These are phyloP conservation scores for Candida methanosorbosa DNA, from an alignment of 805 yeast genomes.

Conservation along the genomic window DNA sequence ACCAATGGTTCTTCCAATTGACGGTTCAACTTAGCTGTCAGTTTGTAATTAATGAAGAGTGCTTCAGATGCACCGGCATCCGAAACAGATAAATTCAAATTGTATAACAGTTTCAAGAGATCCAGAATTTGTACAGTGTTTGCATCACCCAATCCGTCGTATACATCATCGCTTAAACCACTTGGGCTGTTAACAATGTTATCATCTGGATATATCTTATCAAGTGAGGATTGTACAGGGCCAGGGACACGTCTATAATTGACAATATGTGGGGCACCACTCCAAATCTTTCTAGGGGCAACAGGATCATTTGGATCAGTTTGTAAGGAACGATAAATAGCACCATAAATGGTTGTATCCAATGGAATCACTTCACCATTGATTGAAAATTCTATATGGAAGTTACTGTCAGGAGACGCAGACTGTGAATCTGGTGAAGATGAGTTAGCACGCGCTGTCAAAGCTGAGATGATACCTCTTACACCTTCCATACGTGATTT, in stretches of 20 bases:
- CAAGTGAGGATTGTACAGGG: conserved; percentile 13
- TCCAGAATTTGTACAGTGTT: conserved; percentile 32
- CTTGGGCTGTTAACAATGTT: conserved; percentile 2
- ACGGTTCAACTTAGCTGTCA: conserved; percentile 77
- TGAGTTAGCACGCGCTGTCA: conserved; percentile 6
- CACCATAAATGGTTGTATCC: conserved; percentile 72
- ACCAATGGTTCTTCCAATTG: conserved; percentile 86
- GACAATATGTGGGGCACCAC: conserved; percentile 40
- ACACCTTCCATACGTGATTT: conserved; percentile 30
- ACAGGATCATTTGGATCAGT: conserved; percentile 27
- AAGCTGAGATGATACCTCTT: conserved; percentile 13
- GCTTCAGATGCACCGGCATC: conserved; percentile 20
- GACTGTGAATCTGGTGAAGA: conserved; percentile 9
- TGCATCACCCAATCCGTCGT: conserved; percentile 23
- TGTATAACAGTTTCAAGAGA: conserved; percentile 39
- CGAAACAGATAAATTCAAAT: conserved; percentile 23
- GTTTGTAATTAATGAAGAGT: conserved; percentile 62
- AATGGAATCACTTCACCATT: conserved; percentile 50
- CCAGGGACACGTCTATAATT: conserved; percentile 33
- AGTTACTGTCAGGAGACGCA: conserved; percentile 13
- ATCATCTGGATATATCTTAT: conserved; percentile 22
- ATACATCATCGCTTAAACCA: conserved; percentile 22
- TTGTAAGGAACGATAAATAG: conserved; percentile 46
- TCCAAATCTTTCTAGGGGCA: conserved; percentile 50
- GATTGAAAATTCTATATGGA: conserved; percentile 46